A percentile compares a stretch with the other conserved stretches of the same genome.
Conservation (phyloP, 805 yeast species). For the Schwanniomyces polymorphus region DNA sequence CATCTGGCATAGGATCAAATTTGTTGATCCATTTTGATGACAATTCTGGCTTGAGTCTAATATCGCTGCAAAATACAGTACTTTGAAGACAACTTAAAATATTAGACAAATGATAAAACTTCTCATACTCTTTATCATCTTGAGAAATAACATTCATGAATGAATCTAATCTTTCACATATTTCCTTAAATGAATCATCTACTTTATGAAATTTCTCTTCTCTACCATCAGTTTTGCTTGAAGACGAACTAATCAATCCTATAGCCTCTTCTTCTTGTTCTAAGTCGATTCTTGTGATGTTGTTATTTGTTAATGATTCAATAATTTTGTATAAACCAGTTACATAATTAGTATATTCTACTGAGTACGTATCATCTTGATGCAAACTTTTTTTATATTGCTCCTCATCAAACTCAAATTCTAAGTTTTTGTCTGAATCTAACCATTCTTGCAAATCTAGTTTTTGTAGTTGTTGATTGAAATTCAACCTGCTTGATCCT, state of each 20-base stretch:
- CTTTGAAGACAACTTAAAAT: conserved; percentile 62
- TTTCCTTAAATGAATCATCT: conserved; percentile 23
- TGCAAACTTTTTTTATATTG: conserved; percentile 37
- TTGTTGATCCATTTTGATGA: conserved; percentile 66
- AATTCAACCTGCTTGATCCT: neutral
- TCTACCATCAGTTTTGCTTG: conserved; percentile 11
- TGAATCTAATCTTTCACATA: conserved; percentile 27
- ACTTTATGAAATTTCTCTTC: conserved; percentile 10
- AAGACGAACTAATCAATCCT: conserved; percentile 29
- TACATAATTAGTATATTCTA: conserved; percentile 47
- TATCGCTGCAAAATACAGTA: conserved; percentile 40
- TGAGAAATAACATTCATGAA: conserved; percentile 25
- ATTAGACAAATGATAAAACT: conserved; percentile 43
- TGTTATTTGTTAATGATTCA: conserved; percentile 30
- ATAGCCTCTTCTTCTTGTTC: conserved; percentile 22
- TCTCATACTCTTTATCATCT: conserved; percentile 18
- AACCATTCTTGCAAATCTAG: conserved; percentile 50
- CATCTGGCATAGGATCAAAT: conserved; percentile 66
- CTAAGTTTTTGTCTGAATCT: conserved; percentile 30
- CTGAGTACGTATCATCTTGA: conserved; percentile 40
- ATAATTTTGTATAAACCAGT: conserved; percentile 52
- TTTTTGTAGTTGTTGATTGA: conserved; percentile 8
- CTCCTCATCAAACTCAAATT: conserved; percentile 42
- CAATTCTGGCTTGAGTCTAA: conserved; percentile 41
- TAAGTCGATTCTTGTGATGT: conserved; percentile 10